A percentile compares a stretch with the other conserved stretches of the same genome.
Conservation (phyloP, 2,329 filamentous ascomycete genomes). For the Cephalotrichum gorgonifer region DNA sequence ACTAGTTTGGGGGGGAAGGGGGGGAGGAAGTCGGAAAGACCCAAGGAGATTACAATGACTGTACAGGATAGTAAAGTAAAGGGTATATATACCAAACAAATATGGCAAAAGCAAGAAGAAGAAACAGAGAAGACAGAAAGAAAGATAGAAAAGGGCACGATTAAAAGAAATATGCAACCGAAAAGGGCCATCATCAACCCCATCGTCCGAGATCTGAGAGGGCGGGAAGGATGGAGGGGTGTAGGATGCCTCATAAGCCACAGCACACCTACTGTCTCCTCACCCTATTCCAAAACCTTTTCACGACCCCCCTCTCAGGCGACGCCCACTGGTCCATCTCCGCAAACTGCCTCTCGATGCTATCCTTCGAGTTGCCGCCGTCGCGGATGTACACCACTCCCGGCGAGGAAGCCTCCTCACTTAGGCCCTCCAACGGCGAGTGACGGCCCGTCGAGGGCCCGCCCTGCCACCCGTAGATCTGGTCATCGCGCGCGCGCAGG, state of each 20-base stretch:
- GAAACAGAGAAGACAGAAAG: too few species aligned
- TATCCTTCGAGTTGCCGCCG: slow-evolving; percentile 32
- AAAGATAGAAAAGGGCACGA: too few species aligned
- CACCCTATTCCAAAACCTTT: slow-evolving; percentile 55
- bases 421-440: slow-evolving; percentile 30
- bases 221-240: too few species aligned
- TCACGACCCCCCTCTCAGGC: slow-evolving; percentile 41
- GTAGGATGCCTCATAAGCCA: too few species aligned
- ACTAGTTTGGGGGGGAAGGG: too few species aligned
- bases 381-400: slow-evolving; percentile 19
- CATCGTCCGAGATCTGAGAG: too few species aligned
- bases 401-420: slow-evolving; percentile 14
- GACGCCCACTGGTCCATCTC: slow-evolving; percentile 41
- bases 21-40: too few species aligned
- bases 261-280: slow-evolving; percentile 21
- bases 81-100: too few species aligned
- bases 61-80: too few species aligned
- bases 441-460: slow-evolving; percentile 26
- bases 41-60: too few species aligned
- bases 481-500: slow-evolving; percentile 63
- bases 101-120: too few species aligned
- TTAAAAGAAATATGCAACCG: slow-evolving; percentile 1
- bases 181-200: too few species aligned
- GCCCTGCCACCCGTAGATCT: slow-evolving; percentile 59
- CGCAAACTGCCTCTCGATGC: slow-evolving; percentile 41